Base-by-base conservation (phyloP, 805 yeast species). In the Sugiyamaella valdiviana region DNA sequence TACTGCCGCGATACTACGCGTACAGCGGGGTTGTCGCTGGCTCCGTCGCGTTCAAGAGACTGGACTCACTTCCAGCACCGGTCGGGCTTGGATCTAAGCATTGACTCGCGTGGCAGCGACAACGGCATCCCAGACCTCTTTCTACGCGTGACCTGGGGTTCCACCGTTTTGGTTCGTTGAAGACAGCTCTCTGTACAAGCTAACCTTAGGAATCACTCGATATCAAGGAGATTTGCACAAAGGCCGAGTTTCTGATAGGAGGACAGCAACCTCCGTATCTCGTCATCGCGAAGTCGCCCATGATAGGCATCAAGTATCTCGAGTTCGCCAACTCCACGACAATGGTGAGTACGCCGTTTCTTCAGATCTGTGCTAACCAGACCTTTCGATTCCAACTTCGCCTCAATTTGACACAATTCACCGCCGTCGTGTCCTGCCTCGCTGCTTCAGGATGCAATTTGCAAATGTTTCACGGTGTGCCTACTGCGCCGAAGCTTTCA, bases 281-380 rank as follows among this genome's bases (percentile, higher is more conserved):
- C 10, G 36, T 50, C 22, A 40, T 50, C 21, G 46, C 43, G 6
- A 32, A 36, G 16, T 46, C n/a, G 29, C 53, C 53, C 12, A 10
- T 24, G 6, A 42, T 50, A 4, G 53, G 51, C 6, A 21, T 50
- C 16, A 39, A 45, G 20, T 50, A 50, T 41, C 35, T 48, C 9
- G 32, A 41, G 6, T 16, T 42, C 19, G 47, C 19, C 7, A 14
- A 10, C 14, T 49, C 36, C 2, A n/a, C 14, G 32, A 29, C 26
- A 19, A 36, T 26, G 38, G 49, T 45, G 29, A 17, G 49, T 24
- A 3, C 9, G 9, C 12, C 17, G 9, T 32, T 41, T 41, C 14
- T 4, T 43, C 29, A 23, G 39, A 39, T 3, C 10, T 36, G 14
- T 17, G 22, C 3, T 15, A 6, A n/a, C 6, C 22, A 36, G 39